Conservation (phyloP, 225 moss, liverwort and hornwort genomes). For the Physcomitrium patens region DNA sequence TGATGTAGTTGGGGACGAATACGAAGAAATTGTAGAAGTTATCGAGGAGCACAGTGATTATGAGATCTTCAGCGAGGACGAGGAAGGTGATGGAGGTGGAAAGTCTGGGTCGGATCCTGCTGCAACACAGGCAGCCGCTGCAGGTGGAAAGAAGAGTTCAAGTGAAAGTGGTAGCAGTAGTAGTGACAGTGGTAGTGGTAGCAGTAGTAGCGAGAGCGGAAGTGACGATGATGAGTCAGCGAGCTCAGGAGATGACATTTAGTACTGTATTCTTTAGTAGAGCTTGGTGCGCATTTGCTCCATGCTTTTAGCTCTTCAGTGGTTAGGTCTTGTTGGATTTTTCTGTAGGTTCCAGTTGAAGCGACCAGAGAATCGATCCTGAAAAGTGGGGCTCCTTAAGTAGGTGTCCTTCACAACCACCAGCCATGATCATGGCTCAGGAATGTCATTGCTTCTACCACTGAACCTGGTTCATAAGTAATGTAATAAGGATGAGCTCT, state of each 20-base stretch:
- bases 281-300: conserved; percentile 27
- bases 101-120: conserved; percentile 76
- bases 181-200: conserved; percentile 81
- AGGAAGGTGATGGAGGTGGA: conserved; percentile 69
- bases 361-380: conserved; percentile 23
- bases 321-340: conserved; percentile 21
- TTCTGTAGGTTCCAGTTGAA: conserved; percentile 3
- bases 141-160: conserved; percentile 65
- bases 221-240: conserved; percentile 97
- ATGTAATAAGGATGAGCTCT: conserved; percentile 34
- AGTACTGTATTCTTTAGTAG: not conserved
- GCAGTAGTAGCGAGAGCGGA: conserved; percentile 85
- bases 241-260: conserved; percentile 93
- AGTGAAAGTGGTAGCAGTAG: conserved; percentile 80
- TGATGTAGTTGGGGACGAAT: conserved; percentile 77
- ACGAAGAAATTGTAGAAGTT: conserved; percentile 77
- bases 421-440: conserved; percentile 20
- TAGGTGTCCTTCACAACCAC: conserved; percentile 13
- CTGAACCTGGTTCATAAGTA: conserved; percentile 27
- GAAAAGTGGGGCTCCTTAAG: conserved; percentile 20
- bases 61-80: conserved; percentile 91
- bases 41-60: conserved; percentile 92
- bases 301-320: conserved; percentile 19
- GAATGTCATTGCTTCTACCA: conserved; percentile 27
- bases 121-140: conserved; percentile 67